Percentiles rank a stretch among this genome's conserved stretches.
These are phyloP conservation scores for Podila epigama DNA, from an alignment of 192 early-diverging fungal genomes.

Conservation along the genomic window DNA sequence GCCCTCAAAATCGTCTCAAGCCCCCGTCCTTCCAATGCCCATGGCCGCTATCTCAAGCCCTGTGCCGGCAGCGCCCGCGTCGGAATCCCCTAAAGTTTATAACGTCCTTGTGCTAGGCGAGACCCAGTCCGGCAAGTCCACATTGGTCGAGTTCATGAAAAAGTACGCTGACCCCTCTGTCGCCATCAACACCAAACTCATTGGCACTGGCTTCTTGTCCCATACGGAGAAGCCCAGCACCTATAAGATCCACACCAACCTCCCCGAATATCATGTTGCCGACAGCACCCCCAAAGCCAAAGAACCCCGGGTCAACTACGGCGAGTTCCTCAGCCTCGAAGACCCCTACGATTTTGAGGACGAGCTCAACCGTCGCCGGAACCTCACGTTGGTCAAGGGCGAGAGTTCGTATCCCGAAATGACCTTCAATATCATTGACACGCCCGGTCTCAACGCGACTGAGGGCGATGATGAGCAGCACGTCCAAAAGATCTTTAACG, in stretches of 20 bases:
- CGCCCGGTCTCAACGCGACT: background rate
- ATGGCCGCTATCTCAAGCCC: too few relatives aligned
- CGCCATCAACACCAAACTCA: background rate
- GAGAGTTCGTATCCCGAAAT: background rate
- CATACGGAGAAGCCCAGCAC: background rate
- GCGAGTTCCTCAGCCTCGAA: too few relatives aligned
- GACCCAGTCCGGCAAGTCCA: background rate
- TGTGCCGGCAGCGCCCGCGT: too few relatives aligned
- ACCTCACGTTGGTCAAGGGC: too few relatives aligned
- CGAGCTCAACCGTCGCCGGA: background rate
- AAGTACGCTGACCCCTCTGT: background rate
- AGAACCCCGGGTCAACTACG: background rate
- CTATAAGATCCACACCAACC: background rate
- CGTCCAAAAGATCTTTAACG: background rate
- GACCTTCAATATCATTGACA: conserved; percentile 1
- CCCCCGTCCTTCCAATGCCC: too few relatives aligned
- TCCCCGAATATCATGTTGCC: background rate
- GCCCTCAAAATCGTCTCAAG: too few relatives aligned
- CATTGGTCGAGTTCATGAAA: background rate
- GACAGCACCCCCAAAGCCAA: background rate
- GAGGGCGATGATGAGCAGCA: background rate
- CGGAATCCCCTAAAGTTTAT: too few relatives aligned
- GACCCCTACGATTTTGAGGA: background rate
- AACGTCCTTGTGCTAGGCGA: conserved; percentile 1
- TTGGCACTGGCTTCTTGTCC: conserved; percentile 7